Evolutionary conservation across 106 monocot species (phyloP).

Genomic region (Gastrodia elata): DNA sequence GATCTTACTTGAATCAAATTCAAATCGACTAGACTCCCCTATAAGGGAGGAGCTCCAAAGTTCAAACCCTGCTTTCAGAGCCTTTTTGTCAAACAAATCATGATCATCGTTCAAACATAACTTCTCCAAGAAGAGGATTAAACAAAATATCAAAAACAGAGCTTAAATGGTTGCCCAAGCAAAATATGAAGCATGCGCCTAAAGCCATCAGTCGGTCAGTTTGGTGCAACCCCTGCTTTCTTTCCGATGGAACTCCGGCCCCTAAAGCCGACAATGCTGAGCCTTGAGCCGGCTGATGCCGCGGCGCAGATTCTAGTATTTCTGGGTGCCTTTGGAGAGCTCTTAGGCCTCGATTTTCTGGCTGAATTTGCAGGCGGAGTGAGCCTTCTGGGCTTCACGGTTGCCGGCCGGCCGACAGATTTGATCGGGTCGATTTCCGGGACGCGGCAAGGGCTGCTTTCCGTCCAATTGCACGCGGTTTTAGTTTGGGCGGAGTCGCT

Average conservation of each 20-base stretch:
- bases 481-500: conserved; percentile 4
- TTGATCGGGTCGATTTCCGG: conserved; percentile 11
- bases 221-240: conserved; percentile 15
- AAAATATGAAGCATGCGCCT: no score
- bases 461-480: conserved; percentile 17
- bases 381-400: conserved; percentile 7
- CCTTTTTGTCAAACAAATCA: no score
- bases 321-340: not conserved
- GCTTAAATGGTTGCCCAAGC: no score
- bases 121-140: no score
- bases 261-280: conserved; percentile 65
- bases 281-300: conserved; percentile 19
- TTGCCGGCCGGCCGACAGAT: conserved; percentile 5
- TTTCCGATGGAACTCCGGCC: conserved; percentile 39
- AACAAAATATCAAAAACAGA: no score
- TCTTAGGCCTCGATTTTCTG: conserved; percentile 9
- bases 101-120: no score
- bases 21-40: no score
- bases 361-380: conserved; percentile 7
- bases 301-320: conserved; percentile 12
- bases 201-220: no score
- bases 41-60: no score
- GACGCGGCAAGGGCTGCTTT: not conserved
- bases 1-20: no score
- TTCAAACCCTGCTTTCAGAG: no score